Conservation (phyloP, 1,284 basidiomycete genomes). For the Amylostereum chailletii region DNA sequence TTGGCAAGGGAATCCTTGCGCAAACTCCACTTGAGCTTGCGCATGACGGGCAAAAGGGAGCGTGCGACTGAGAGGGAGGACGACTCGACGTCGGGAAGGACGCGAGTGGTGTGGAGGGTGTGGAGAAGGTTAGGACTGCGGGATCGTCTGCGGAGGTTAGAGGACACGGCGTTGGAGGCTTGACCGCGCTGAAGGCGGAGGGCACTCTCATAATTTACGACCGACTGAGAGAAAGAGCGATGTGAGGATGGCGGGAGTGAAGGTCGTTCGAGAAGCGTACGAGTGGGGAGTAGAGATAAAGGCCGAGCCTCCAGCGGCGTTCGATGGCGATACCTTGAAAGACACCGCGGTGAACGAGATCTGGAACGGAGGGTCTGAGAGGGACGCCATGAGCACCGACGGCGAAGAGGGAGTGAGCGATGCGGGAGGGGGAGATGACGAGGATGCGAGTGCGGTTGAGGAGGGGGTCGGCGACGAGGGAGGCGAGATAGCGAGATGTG, state of each 20-base stretch:
- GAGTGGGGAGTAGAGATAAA: constrained; percentile 51
- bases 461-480: constrained; percentile 48
- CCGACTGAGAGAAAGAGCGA: constrained; percentile 31
- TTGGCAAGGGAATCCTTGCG: constrained; percentile 46
- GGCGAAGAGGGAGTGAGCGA: constrained; percentile 56
- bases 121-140: constrained; percentile 21
- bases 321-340: constrained; percentile 59
- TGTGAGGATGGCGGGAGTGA: constrained; percentile 1
- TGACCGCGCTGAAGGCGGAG: constrained; percentile 39
- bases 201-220: constrained; percentile 49
- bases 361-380: constrained; percentile 53
- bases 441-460: constrained; percentile 51
- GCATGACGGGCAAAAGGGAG: constrained; percentile 45
- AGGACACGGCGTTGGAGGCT: constrained; percentile 36
- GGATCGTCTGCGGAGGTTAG: constrained; percentile 34
- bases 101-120: constrained; percentile 32
- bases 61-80: constrained; percentile 39
- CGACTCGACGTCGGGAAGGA: constrained; percentile 45
- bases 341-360: constrained; percentile 59
- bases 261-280: constrained; percentile 28
- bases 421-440: constrained; percentile 55
- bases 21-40: constrained; percentile 48
- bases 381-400: constrained; percentile 40
- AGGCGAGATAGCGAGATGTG: constrained; percentile 34
- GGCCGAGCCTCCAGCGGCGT: constrained; percentile 51